phyloP scores from a whole-genome alignment of 805 yeast species.

The Candida morakotiae region DNA sequence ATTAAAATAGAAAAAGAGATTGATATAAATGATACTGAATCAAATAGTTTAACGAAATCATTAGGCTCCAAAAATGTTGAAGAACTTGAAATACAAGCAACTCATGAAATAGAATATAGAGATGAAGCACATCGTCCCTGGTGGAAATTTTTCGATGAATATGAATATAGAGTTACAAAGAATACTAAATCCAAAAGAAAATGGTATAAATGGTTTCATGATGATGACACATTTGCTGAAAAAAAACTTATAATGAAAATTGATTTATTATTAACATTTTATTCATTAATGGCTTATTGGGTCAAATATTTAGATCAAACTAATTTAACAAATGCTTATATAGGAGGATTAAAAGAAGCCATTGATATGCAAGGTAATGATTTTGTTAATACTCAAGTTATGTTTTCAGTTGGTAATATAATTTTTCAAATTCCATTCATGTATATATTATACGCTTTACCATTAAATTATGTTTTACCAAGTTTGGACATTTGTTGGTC shows the following conservation, averaged over 20 bases:
- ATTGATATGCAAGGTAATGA: constrained; percentile 60
- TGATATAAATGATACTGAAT: background rate
- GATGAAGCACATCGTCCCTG: constrained; percentile 31
- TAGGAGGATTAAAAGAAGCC: constrained; percentile 57
- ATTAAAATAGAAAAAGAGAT: constrained; percentile 3
- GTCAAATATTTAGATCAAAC: constrained; percentile 60
- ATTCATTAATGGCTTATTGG: constrained; percentile 50
- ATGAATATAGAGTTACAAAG: constrained; percentile 50
- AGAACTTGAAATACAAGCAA: constrained; percentile 7
- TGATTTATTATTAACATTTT: constrained; percentile 29
- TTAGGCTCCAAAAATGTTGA: constrained; percentile 10
- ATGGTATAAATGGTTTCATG: constrained; percentile 45
- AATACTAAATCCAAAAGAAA: constrained; percentile 21
- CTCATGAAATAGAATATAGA: constrained; percentile 21
- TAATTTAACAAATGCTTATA: constrained; percentile 63
- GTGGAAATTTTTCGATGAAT: constrained; percentile 48
- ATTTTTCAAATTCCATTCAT: constrained; percentile 62
- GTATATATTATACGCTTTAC: constrained; percentile 51
- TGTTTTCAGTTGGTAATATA: constrained; percentile 56
- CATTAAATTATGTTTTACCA: constrained; percentile 52
- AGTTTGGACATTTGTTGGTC: constrained; percentile 65
- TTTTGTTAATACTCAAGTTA: constrained; percentile 52
- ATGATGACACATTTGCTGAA: constrained; percentile 40
- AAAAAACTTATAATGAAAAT: constrained; percentile 25
- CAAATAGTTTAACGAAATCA: constrained; percentile 18